Conservation (phyloP, 192 early-diverging fungal species). For the Diversispora eburnea region DNA sequence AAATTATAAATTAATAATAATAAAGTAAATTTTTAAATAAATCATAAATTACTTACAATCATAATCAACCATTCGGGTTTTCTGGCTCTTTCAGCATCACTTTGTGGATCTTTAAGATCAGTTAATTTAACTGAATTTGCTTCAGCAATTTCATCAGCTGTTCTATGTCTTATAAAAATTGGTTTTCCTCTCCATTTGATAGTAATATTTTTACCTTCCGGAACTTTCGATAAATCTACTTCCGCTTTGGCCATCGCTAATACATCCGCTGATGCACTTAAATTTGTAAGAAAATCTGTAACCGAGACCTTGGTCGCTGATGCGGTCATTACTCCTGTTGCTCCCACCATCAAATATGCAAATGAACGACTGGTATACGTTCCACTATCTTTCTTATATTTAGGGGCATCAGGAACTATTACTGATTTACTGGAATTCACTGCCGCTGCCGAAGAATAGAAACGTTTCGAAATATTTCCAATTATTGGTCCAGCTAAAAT, state of each 20-base stretch:
- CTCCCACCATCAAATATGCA: slow-evolving; percentile 93
- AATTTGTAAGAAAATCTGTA: slow-evolving; percentile 74
- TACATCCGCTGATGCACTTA: slow-evolving; percentile 97
- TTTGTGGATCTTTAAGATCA: slow-evolving; percentile 87
- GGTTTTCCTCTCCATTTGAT: slow-evolving; percentile 99
- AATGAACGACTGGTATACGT: slow-evolving; percentile 68
- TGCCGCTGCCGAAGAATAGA: slow-evolving; percentile 43
- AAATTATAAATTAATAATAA: neutral
- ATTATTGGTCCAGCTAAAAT: neutral
- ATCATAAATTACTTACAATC: slow-evolving; percentile 58
- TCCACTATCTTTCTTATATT: slow-evolving; percentile 67
- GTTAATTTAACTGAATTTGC: slow-evolving; percentile 77
- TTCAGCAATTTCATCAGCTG: slow-evolving; percentile 89
- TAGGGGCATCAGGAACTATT: slow-evolving; percentile 70
- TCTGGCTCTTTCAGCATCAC: slow-evolving; percentile 84
- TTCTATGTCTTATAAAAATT: slow-evolving; percentile 95
- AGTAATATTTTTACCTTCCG: slow-evolving; percentile 94
- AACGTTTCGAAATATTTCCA: slow-evolving; percentile 25
- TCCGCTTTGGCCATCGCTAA: slow-evolving; percentile 97
- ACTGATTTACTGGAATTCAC: slow-evolving; percentile 56
- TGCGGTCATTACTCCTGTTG: slow-evolving; percentile 78
- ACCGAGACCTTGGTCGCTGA: slow-evolving; percentile 87
- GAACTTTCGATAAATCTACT: slow-evolving; percentile 86
- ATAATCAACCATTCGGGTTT: slow-evolving; percentile 97
- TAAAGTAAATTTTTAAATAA: slow-evolving; percentile 26